phyloP scores from a whole-genome alignment of 208 protist species.

The Endotrypanum monterogeii region DNA sequence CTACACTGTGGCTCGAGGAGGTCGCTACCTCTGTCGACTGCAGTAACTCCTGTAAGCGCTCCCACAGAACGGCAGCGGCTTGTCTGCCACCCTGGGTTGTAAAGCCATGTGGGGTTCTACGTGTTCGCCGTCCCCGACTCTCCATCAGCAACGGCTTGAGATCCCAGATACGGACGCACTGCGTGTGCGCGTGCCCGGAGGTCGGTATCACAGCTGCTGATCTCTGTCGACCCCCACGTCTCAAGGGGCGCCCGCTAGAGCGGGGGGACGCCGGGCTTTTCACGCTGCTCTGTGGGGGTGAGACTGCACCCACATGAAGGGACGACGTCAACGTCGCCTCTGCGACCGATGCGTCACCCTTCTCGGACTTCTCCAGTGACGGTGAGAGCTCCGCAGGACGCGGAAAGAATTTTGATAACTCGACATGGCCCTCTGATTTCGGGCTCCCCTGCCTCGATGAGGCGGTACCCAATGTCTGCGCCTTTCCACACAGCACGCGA shows the following conservation, averaged over 20 bases:
- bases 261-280: slow-evolving; percentile 15
- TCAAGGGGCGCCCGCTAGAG: slow-evolving; percentile 10
- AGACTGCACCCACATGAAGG: slow-evolving; percentile 4
- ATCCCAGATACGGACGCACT: slow-evolving; percentile 61
- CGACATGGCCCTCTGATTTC: neutral
- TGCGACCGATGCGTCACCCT: slow-evolving; percentile 26
- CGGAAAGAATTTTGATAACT: neutral
- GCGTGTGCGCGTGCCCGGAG: slow-evolving; percentile 42
- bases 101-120: slow-evolving; percentile 22
- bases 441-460: neutral
- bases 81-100: slow-evolving; percentile 22
- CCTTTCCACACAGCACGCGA: slow-evolving; percentile 28
- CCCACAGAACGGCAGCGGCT: slow-evolving; percentile 41
- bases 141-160: slow-evolving; percentile 69
- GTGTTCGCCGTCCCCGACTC: slow-evolving; percentile 32
- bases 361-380: slow-evolving; percentile 1
- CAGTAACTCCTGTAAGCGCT: slow-evolving; percentile 45
- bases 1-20: neutral
- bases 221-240: slow-evolving; percentile 16
- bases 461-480: neutral
- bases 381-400: slow-evolving; percentile 5
- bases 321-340: slow-evolving; percentile 18
- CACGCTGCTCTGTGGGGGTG: neutral
- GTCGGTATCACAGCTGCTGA: neutral
- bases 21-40: slow-evolving; percentile 20